A percentile compares a stretch with the other conserved stretches of the same genome.
Evolutionary conservation across 2,329 filamentous ascomycete genomes (phyloP).

Genomic region (Chalaropsis thielavioides): DNA sequence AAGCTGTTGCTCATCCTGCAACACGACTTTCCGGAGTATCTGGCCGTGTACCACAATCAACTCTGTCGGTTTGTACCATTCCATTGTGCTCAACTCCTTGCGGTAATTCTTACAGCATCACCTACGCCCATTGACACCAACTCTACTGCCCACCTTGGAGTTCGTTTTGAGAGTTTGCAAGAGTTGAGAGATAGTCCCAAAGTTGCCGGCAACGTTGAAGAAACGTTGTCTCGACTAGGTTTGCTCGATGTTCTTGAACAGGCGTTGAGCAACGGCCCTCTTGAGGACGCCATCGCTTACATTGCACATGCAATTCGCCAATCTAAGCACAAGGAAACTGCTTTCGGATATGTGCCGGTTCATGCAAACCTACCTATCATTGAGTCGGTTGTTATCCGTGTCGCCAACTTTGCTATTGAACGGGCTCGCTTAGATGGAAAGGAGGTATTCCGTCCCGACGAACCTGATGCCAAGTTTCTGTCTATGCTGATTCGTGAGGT

Average conservation of each 20-base stretch:
- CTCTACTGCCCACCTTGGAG: slow-evolving; percentile 55
- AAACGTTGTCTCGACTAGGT: slow-evolving; percentile 39
- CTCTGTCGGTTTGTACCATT: slow-evolving; percentile 70
- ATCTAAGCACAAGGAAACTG: slow-evolving; percentile 39
- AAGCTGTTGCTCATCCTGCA: slow-evolving; percentile 75
- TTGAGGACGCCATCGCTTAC: slow-evolving; percentile 59
- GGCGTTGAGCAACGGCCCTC: slow-evolving; percentile 45
- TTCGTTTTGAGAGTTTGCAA: slow-evolving; percentile 64
- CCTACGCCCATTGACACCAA: slow-evolving; percentile 61
- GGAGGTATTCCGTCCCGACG: slow-evolving; percentile 33
- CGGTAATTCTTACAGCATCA: slow-evolving; percentile 71
- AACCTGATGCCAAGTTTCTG: slow-evolving; percentile 52
- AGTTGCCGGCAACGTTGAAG: slow-evolving; percentile 47
- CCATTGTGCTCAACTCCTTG: slow-evolving; percentile 75
- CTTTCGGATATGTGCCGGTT: slow-evolving; percentile 52
- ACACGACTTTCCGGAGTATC: slow-evolving; percentile 88
- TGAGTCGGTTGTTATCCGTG: slow-evolving; percentile 69
- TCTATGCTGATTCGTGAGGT: slow-evolving; percentile 64
- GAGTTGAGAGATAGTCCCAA: slow-evolving; percentile 55
- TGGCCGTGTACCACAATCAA: slow-evolving; percentile 72
- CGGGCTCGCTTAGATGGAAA: slow-evolving; percentile 44
- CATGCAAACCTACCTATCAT: slow-evolving; percentile 57
- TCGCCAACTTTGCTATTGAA: slow-evolving; percentile 58
- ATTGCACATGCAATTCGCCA: slow-evolving; percentile 57
- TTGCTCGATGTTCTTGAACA: slow-evolving; percentile 46